Evolutionary conservation across 208 protist genomes (phyloP), one percentile per base, ranked within the genome.

Genomic region (Phytomonas serpens): DNA sequence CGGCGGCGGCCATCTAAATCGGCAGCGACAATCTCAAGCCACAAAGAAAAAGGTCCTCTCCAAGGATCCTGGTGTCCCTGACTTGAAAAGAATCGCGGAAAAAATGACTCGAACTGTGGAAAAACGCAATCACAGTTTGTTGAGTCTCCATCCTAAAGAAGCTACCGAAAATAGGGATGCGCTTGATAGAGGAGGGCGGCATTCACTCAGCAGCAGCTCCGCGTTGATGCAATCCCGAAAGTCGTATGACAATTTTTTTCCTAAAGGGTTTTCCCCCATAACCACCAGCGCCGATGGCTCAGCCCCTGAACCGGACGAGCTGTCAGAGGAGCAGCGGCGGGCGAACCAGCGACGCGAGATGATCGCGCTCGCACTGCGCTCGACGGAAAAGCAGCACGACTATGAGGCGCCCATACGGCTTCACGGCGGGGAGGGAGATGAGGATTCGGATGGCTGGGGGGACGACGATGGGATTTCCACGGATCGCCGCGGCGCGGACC

Each of bases 21-120:
- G 71, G 65, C 64, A 85, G 76, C 77, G 75, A 63, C 42, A 73
- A 61, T 67, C 69, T 31, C 77, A 63, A 37, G 14, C 42, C 71
- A 47, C 40, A 30, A 70, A 79, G 64, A 68, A 68, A 16, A 94
- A 92, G 71, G 82, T 79, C 57, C 67, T 94, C 32, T 84, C 80
- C 47, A 91, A 89, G 69, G 89, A 96, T 62, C 86, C 81, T 62
- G 88, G 89, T 23, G 87, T 96, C 31, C 91, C 91, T 1, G 83
- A 93, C 64, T 75, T 96, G 34, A 91, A 89, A 69, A 77, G 83
- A 19, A 79, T 86, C 7, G 79, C 83, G 14, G 79, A 85, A 29
- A 86, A 85, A 14, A 81, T 96, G 38, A 81, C 78, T 0, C 79
- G 79, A 52, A 93, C 88, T 3, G 85, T 81, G 34, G 81, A 82